Evolutionary conservation across 257 asterid genomes (phyloP).

Genomic region (Solanum arcanum): DNA sequence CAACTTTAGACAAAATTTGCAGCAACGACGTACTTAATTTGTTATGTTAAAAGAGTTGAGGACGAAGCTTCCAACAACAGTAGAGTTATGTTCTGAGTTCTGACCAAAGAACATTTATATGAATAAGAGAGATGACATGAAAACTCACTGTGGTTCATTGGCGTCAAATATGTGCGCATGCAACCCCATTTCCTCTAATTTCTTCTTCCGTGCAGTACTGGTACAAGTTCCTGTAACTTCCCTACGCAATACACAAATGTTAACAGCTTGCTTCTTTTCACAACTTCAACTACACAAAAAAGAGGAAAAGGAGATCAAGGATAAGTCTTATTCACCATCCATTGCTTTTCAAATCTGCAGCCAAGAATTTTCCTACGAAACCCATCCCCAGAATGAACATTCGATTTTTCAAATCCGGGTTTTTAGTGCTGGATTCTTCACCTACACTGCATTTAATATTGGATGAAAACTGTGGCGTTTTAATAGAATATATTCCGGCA

Average conservation of each 20-base stretch:
- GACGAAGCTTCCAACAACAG: background rate
- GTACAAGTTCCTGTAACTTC: conserved; percentile 73
- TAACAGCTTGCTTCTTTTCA: background rate
- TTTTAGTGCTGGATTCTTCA: background rate
- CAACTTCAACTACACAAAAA: background rate
- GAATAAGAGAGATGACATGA: background rate
- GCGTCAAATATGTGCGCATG: conserved; percentile 53
- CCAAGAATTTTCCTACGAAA: conserved; percentile 71
- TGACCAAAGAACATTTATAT: background rate
- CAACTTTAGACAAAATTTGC: background rate
- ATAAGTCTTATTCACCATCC: conserved; percentile 39
- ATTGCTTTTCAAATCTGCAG: conserved; percentile 45
- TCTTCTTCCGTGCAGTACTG: conserved; percentile 35
- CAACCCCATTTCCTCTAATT: conserved; percentile 57
- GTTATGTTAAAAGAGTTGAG: background rate
- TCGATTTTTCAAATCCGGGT: conserved; percentile 12
- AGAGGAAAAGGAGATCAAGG: background rate
- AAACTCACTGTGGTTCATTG: conserved; percentile 44
- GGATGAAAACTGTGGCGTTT: conserved; percentile 1
- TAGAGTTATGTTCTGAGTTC: background rate
- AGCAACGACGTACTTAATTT: no score
- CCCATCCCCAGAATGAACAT: conserved; percentile 93
- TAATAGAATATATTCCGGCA: background rate
- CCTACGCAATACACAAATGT: conserved; percentile 24
- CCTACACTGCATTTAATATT: conserved; percentile 19